phyloP scores from a whole-genome alignment of 441 rosid species.

The Geranium incanum region DNA sequence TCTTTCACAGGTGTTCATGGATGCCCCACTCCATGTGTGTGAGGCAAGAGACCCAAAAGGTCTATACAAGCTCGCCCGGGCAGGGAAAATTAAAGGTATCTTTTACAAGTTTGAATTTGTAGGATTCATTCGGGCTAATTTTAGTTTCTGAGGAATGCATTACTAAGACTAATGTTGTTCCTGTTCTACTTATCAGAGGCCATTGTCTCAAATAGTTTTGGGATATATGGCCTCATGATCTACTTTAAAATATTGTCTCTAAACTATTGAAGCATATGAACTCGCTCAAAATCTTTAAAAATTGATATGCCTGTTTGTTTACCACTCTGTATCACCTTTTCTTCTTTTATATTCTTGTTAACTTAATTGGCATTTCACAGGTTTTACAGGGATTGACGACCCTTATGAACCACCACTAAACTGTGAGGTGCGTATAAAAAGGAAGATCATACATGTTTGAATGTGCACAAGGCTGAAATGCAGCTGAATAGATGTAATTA shows the following conservation, averaged over 20 bases:
- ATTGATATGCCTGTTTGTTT: background rate
- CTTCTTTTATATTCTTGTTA: background rate
- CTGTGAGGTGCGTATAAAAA: constrained; percentile 43
- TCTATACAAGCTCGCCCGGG: constrained; percentile 65
- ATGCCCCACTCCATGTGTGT: constrained; percentile 51
- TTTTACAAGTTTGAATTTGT: constrained; percentile 12
- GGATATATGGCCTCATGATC: background rate
- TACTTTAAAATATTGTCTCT: background rate
- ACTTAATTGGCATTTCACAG: constrained; percentile 25
- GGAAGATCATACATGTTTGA: constrained; percentile 10
- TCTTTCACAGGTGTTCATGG: constrained; percentile 50
- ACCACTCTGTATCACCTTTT: background rate
- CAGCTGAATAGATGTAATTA: background rate
- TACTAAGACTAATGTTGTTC: background rate
- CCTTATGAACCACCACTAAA: constrained; percentile 62
- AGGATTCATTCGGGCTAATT: constrained; percentile 1
- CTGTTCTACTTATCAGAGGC: background rate
- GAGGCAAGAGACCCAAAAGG: constrained; percentile 73
- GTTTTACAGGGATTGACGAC: constrained; percentile 62
- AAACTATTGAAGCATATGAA: no score
- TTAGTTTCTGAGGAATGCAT: background rate
- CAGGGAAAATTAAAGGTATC: constrained; percentile 62
- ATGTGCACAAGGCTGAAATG: background rate
- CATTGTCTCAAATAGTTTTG: background rate
- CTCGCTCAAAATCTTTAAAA: no score